phyloP scores from a whole-genome alignment of 495 filamentous ascomycete species.

The Daldinia caldariorum region DNA sequence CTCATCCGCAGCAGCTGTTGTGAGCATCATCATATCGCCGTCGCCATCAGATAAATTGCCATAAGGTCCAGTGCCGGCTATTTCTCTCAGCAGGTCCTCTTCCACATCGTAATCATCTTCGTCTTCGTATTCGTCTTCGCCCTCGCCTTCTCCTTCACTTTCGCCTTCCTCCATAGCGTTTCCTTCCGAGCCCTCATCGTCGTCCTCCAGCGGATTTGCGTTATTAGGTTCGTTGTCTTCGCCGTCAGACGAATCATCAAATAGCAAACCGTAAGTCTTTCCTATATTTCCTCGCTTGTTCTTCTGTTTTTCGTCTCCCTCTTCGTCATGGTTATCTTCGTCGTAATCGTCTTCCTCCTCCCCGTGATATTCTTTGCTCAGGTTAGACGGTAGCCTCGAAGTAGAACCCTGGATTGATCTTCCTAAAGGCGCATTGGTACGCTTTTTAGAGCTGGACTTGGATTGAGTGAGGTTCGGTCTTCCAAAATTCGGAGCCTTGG shows the following conservation, averaged over 20 bases:
- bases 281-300: slow-evolving; percentile 48
- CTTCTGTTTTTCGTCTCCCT: slow-evolving; percentile 35
- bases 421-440: slow-evolving; percentile 55
- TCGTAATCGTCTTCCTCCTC: slow-evolving; percentile 42
- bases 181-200: slow-evolving; percentile 52
- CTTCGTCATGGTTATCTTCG: slow-evolving; percentile 37
- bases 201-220: slow-evolving; percentile 37
- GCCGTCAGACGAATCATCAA: slow-evolving; percentile 45
- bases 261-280: slow-evolving; percentile 43
- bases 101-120: slow-evolving; percentile 44
- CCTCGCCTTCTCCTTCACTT: slow-evolving; percentile 17
- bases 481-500: slow-evolving; percentile 57
- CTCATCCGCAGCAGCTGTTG: slow-evolving; percentile 59
- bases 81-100: slow-evolving; percentile 42
- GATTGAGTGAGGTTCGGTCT: slow-evolving; percentile 48
- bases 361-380: slow-evolving; percentile 50
- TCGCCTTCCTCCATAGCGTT: slow-evolving; percentile 49
- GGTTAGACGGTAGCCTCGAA: slow-evolving; percentile 49
- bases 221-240: slow-evolving; percentile 43
- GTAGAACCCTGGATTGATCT: slow-evolving; percentile 54
- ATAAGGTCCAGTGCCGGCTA: slow-evolving; percentile 38
- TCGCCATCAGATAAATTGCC: slow-evolving; percentile 44
- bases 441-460: slow-evolving; percentile 48
- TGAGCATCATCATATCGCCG: slow-evolving; percentile 58
- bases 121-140: slow-evolving; percentile 26